Evolutionary conservation across 2,329 filamentous ascomycete species (phyloP).

Genomic region (Trichoderma semiorbis): DNA sequence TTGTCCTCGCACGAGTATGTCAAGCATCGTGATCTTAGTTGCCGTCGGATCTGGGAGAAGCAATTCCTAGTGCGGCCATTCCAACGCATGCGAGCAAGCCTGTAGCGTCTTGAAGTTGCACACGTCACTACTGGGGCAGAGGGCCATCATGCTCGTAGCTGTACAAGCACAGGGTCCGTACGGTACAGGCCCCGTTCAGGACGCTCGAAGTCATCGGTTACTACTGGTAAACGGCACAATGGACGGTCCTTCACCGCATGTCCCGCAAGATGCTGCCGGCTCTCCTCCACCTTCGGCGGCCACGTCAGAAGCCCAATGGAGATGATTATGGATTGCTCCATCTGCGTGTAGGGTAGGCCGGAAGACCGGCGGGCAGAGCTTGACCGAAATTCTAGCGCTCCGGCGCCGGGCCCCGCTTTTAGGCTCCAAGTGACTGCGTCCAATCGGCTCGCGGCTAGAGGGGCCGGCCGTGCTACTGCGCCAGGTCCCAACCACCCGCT

Average conservation of each 20-base stretch:
- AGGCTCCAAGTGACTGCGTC: background rate
- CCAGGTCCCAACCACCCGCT: conserved; percentile 13
- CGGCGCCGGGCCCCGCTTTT: conserved; percentile 8
- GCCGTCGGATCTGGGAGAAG: background rate
- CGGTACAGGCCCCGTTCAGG: background rate
- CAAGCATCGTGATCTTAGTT: conserved; percentile 2
- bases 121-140: background rate
- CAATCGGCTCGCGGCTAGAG: conserved; percentile 12
- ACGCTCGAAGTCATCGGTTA: background rate
- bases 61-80: background rate
- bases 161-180: background rate
- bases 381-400: background rate
- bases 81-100: background rate
- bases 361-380: background rate
- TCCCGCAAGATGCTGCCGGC: conserved; percentile 11
- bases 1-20: background rate
- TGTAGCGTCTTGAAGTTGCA: background rate
- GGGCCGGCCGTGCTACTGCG: conserved; percentile 12
- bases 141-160: background rate
- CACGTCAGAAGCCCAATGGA: conserved; percentile 15
- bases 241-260: conserved; percentile 14
- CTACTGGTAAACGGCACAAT: conserved; percentile 14
- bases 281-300: conserved; percentile 11
- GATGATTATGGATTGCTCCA: background rate
- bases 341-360: conserved; percentile 2